Base-by-base conservation (phyloP, 139 green algal genomes). In the Astrephomene gubernaculifera region DNA sequence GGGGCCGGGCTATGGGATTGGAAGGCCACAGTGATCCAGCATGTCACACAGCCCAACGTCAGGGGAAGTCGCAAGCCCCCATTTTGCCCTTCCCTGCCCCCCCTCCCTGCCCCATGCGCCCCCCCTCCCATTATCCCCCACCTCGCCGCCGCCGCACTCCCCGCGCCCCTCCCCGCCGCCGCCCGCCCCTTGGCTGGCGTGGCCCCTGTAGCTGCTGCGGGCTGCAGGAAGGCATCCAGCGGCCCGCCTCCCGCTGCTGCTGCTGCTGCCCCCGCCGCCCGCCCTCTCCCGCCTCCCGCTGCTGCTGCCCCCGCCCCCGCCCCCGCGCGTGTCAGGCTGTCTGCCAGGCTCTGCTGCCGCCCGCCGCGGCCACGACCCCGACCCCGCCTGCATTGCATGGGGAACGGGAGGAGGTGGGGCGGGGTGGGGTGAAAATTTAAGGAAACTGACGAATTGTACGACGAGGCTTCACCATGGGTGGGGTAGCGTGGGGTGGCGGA, bases 271-370 rank as follows among this genome's bases (percentile, higher is more conserved):
- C 74, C 72, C 35, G 25, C 73, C 54, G 21, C 52, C 27, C 73
- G 52, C 8, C 73, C 10, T 8, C 52, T 33, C 54, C 73, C 5
- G 21, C 53, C n/a, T 4, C 31, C n/a, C 24, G n/a, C 72, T n/a
- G 45, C 71, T n/a, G 2, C 1, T n/a, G n/a, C n/a, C n/a, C n/a
- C n/a, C n/a, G n/a, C n/a, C n/a, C n/a, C n/a, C n/a, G n/a, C n/a
- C n/a, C n/a, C n/a, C n/a, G n/a, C 74, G 19, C 54, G 54, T 27
- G 74, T 57, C 54, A 70, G 53, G 52, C 72, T 80, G 72, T 67
- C 72, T 33, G 49, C 44, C 31, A 80, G 72, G 52, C 49, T 49
- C 49, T 80, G 72, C 52, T 80, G 72, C 49, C 72, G 72, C 22
- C 73, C 73, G 36, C 73, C 73, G 22, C 74, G 74, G 19, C 38